Evolutionary conservation across 2,329 filamentous ascomycete species (phyloP).

Genomic region (Acrocalymma vagum): DNA sequence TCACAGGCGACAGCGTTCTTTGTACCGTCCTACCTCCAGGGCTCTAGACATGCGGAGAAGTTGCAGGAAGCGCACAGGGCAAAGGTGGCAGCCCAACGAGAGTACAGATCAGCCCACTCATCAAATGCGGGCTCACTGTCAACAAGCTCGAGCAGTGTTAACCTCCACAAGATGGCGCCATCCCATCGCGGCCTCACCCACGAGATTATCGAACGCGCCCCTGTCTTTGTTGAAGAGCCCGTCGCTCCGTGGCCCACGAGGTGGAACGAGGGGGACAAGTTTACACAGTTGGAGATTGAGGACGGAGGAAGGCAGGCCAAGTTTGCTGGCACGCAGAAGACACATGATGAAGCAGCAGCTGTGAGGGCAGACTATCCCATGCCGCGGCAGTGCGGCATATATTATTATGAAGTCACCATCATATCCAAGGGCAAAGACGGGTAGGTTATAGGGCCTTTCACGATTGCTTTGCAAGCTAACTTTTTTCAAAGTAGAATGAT

Average conservation of each 20-base stretch:
- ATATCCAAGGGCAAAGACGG: conserved; percentile 73
- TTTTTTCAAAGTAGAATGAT: conserved; percentile 49
- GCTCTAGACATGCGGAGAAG: conserved; percentile 79
- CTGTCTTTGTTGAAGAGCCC: conserved; percentile 65
- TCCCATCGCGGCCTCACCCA: conserved; percentile 81
- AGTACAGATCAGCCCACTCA: conserved; percentile 52
- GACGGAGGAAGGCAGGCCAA: conserved; percentile 77
- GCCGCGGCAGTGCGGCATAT: conserved; percentile 89
- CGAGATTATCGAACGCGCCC: conserved; percentile 82
- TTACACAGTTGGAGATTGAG: conserved; percentile 75
- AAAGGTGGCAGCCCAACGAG: conserved; percentile 61
- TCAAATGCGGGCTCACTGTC: conserved; percentile 58
- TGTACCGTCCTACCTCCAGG: conserved; percentile 81
- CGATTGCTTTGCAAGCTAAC: conserved; percentile 33
- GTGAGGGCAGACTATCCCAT: conserved; percentile 87
- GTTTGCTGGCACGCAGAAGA: conserved; percentile 64
- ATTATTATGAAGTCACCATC: conserved; percentile 85
- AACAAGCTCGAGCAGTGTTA: conserved; percentile 66
- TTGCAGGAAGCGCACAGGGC: conserved; percentile 75
- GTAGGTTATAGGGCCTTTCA: conserved; percentile 59
- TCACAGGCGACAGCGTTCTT: conserved; percentile 67
- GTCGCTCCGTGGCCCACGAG: conserved; percentile 78
- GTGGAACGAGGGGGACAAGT: conserved; percentile 85
- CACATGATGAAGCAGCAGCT: conserved; percentile 78
- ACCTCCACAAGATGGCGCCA: conserved; percentile 68